Conservation (phyloP, 2,329 filamentous ascomycete genomes). For the Neopestalotiopsis sp. region DNA sequence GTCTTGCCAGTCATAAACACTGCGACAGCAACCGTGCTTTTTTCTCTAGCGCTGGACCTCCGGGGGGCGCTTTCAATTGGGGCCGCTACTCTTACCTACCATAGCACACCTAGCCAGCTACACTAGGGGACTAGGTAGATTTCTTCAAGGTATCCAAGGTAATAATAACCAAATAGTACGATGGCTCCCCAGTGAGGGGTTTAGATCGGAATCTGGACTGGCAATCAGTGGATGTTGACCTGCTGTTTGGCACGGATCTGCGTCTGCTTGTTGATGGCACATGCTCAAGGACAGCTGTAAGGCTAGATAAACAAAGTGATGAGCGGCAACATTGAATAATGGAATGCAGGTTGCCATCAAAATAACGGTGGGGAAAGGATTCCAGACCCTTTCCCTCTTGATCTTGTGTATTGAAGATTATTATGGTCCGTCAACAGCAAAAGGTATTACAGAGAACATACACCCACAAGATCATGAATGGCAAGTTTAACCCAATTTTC, state of each 20-base stretch:
- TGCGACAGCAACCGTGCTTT: neutral
- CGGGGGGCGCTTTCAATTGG: too few relatives aligned
- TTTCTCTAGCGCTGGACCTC: neutral
- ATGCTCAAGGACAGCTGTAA: neutral
- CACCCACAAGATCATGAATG: too few relatives aligned
- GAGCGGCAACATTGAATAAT: neutral
- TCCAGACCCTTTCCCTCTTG: neutral
- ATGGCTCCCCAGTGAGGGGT: neutral
- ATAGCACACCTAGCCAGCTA: too few relatives aligned
- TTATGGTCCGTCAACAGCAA: neutral
- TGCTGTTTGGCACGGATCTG: neutral
- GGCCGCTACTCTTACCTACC: neutral
- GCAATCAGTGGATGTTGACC: neutral
- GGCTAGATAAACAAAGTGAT: neutral
- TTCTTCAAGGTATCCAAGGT: neutral
- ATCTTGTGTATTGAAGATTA: neutral
- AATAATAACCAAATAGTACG: neutral
- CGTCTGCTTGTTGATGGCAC: neutral
- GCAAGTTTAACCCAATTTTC: too few relatives aligned
- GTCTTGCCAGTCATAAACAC: neutral
- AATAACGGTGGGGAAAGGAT: neutral
- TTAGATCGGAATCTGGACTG: neutral
- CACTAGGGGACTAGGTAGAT: too few relatives aligned
- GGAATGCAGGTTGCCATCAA: conserved; percentile 3
- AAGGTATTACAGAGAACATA: too few relatives aligned